Evolutionary conservation across 495 filamentous ascomycete genomes (phyloP).

Genomic region (Xylaria palmicola): DNA sequence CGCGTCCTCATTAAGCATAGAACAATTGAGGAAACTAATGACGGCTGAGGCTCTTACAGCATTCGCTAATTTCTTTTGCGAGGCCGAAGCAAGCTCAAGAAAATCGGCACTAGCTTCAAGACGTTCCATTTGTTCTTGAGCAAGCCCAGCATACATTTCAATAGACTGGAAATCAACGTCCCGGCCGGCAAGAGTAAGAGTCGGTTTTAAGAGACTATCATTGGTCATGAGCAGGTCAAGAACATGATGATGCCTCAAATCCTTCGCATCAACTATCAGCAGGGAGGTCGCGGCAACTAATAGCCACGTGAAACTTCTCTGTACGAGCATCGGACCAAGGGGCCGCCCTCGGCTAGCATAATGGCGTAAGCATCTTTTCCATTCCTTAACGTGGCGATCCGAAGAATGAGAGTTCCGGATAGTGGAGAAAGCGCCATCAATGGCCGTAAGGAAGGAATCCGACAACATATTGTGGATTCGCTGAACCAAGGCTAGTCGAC

Average conservation of each 20-base stretch:
- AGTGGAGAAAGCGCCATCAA: constrained; percentile 84
- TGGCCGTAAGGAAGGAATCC: constrained; percentile 74
- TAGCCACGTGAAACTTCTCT: constrained; percentile 81
- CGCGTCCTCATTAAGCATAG: constrained; percentile 71
- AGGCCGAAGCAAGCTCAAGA: constrained; percentile 76
- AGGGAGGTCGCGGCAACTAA: constrained; percentile 75
- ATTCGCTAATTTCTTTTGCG: constrained; percentile 83
- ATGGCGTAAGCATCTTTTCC: constrained; percentile 78
- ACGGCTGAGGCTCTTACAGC: constrained; percentile 79
- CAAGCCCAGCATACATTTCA: constrained; percentile 70
- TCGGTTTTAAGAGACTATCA: constrained; percentile 34
- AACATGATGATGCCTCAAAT: constrained; percentile 61
- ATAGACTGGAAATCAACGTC: constrained; percentile 56
- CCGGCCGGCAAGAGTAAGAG: constrained; percentile 38
- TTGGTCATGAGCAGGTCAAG: constrained; percentile 72
- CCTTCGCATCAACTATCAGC: constrained; percentile 60
- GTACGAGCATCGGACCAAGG: constrained; percentile 87
- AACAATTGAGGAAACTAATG: constrained; percentile 82
- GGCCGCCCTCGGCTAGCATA: constrained; percentile 79
- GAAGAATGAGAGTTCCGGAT: constrained; percentile 63
- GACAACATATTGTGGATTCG: constrained; percentile 70
- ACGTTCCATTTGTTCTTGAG: constrained; percentile 75
- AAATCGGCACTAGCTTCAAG: constrained; percentile 91
- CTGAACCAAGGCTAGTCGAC: constrained; percentile 68
- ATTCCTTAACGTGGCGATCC: constrained; percentile 59